Percentiles rank a stretch among this genome's conserved stretches.
Conservation (phyloP, 2,329 filamentous ascomycete genomes). For the Plectosphaerella cucumerina region DNA sequence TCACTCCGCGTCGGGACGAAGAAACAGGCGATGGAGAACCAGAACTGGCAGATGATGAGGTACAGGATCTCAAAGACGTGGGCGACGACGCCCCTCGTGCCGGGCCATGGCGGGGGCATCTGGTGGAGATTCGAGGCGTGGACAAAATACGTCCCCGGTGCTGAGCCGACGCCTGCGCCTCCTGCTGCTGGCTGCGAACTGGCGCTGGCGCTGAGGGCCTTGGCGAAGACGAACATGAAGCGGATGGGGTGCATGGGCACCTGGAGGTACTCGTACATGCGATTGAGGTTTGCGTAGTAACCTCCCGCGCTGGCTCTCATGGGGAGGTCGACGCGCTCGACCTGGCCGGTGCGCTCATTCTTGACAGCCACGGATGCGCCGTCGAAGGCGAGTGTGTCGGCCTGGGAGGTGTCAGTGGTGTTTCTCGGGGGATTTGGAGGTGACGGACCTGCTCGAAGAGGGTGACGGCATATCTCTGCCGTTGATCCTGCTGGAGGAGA, state of each 20-base stretch:
- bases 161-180: constrained; percentile 7
- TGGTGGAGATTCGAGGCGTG: constrained; percentile 52
- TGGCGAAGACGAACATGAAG: constrained; percentile 51
- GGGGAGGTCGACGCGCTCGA: constrained; percentile 33
- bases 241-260: constrained; percentile 43
- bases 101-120: constrained; percentile 36
- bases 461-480: constrained; percentile 25
- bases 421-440: not conserved
- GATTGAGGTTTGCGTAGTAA: constrained; percentile 51
- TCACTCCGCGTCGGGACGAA: constrained; percentile 23
- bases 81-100: constrained; percentile 26
- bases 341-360: constrained; percentile 20
- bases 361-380: constrained; percentile 30
- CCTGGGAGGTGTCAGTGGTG: constrained; percentile 16
- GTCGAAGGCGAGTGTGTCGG: constrained; percentile 29
- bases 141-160: constrained; percentile 39
- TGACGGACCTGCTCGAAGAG: constrained; percentile 31
- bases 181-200: not conserved
- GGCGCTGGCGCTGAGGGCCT: constrained; percentile 11
- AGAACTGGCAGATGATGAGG: constrained; percentile 44
- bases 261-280: constrained; percentile 51
- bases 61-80: constrained; percentile 40
- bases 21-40: constrained; percentile 50
- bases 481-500: constrained; percentile 25
- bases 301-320: constrained; percentile 31